Evolutionary conservation across 2,329 filamentous ascomycete species (phyloP).

Genomic region (Helotiales sp.): DNA sequence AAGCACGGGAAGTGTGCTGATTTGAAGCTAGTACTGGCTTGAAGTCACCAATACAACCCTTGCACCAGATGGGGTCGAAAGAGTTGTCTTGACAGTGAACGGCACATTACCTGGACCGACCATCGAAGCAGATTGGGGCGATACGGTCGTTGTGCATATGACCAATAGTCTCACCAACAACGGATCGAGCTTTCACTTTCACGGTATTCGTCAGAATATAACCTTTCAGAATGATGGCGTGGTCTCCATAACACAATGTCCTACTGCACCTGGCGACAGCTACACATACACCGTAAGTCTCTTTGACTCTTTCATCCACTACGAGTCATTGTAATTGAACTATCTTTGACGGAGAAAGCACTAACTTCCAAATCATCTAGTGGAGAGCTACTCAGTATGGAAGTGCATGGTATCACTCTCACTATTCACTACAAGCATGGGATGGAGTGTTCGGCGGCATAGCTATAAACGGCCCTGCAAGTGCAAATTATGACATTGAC

Average conservation of each 20-base stretch:
- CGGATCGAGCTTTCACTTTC: constrained; percentile 52
- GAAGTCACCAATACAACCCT: too few species aligned
- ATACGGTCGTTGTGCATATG: constrained; percentile 8
- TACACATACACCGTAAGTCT: constrained; percentile 25
- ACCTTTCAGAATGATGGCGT: constrained; percentile 60
- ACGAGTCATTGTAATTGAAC: too few species aligned
- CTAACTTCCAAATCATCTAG: too few species aligned
- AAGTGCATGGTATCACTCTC: constrained; percentile 58
- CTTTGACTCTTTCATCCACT: too few species aligned
- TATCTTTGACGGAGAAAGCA: too few species aligned
- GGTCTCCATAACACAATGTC: constrained; percentile 43
- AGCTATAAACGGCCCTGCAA: constrained; percentile 59
- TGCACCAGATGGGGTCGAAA: too few species aligned
- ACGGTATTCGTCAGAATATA: constrained; percentile 56
- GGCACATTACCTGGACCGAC: constrained; percentile 9
- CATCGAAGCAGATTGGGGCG: constrained; percentile 11
- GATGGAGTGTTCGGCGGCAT: constrained; percentile 60
- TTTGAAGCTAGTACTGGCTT: too few species aligned
- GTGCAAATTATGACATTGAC: constrained; percentile 59
- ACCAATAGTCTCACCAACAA: constrained; percentile 5
- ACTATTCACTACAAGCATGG: constrained; percentile 47
- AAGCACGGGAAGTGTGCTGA: too few species aligned
- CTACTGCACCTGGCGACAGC: constrained; percentile 30
- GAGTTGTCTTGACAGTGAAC: not conserved
- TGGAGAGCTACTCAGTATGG: constrained; percentile 42